Evolutionary conservation across 1,139 yeast species (phyloP).

Genomic region (Geotrichum histeridarum): DNA sequence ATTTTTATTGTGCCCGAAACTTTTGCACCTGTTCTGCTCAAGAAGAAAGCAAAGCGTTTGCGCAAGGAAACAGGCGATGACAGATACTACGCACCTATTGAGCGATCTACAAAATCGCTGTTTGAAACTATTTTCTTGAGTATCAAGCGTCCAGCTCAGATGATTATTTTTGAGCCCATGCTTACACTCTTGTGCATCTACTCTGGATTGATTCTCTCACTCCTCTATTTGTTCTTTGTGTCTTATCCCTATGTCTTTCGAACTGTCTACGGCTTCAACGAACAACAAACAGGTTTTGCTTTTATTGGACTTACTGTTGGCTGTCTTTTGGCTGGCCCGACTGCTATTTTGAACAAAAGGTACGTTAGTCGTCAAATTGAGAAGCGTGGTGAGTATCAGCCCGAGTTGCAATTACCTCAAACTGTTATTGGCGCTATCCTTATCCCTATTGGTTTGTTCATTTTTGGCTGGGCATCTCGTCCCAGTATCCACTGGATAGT

Average conservation of each 20-base stretch:
- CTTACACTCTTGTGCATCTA: constrained; percentile 55
- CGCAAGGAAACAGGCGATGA: constrained; percentile 58
- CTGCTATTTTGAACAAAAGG: constrained; percentile 22
- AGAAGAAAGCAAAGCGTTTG: constrained; percentile 51
- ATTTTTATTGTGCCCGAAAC: constrained; percentile 63
- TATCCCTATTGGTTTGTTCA: constrained; percentile 48
- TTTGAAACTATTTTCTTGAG: constrained; percentile 39
- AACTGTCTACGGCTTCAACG: constrained; percentile 44
- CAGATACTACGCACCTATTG: constrained; percentile 47
- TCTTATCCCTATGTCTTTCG: constrained; percentile 55
- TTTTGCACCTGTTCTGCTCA: constrained; percentile 58
- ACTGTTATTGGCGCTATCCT: constrained; percentile 72
- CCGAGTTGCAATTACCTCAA: constrained; percentile 72
- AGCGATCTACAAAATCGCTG: constrained; percentile 34
- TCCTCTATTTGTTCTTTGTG: constrained; percentile 58
- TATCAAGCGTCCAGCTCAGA: constrained; percentile 50
- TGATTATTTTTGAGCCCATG: constrained; percentile 58
- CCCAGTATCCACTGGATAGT: constrained; percentile 73
- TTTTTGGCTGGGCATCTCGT: constrained; percentile 66
- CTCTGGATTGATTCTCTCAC: constrained; percentile 56
- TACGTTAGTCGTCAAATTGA: constrained; percentile 19
- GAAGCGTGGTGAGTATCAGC: constrained; percentile 21
- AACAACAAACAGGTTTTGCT: constrained; percentile 44
- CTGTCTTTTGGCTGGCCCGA: constrained; percentile 27
- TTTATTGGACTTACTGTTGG: constrained; percentile 54